Percentiles rank a stretch among this genome's conserved stretches.
phyloP scores from a whole-genome alignment of 2,329 filamentous ascomycete genomes.

The Rhynchosporium agropyri region DNA sequence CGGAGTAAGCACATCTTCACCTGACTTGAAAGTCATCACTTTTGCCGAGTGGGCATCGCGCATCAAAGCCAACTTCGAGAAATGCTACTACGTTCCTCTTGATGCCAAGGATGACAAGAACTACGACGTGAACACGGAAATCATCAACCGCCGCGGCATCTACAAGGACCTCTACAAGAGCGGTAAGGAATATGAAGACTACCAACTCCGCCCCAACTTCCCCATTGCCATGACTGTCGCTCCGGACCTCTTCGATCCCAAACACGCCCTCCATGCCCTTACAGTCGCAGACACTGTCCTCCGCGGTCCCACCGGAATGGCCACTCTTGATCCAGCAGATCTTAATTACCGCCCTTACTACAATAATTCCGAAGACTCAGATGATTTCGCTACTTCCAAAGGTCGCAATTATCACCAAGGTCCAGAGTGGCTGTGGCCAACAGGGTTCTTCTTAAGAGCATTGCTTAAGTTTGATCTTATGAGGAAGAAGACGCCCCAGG shows the following conservation, averaged over 20 bases:
- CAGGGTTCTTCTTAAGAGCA: constrained; percentile 91
- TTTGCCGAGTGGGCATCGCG: constrained; percentile 78
- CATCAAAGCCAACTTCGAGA: constrained; percentile 86
- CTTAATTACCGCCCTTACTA: constrained; percentile 95
- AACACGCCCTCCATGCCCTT: constrained; percentile 78
- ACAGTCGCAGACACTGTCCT: constrained; percentile 78
- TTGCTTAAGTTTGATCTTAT: constrained; percentile 86
- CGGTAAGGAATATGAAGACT: constrained; percentile 95
- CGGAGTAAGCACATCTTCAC: constrained; percentile 67
- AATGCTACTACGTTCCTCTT: constrained; percentile 83
- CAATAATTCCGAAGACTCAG: constrained; percentile 90
- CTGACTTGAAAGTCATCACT: constrained; percentile 57
- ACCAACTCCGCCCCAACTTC: constrained; percentile 93
- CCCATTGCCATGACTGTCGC: constrained; percentile 94
- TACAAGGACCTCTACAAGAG: constrained; percentile 97
- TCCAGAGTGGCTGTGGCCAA: constrained; percentile 97
- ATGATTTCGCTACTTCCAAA: constrained; percentile 88
- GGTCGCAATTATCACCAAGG: constrained; percentile 98
- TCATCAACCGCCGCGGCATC: constrained; percentile 90
- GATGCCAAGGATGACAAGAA: constrained; percentile 68
- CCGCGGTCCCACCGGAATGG: constrained; percentile 89
- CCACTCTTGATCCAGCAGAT: constrained; percentile 89
- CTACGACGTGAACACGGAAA: constrained; percentile 77
- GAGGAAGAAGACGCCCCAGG: constrained; percentile 66
- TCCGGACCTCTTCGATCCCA: constrained; percentile 78